These are phyloP conservation scores for Rhizopogon hawkerae DNA, from an alignment of 1,284 basidiomycete genomes.

Conservation along the genomic window DNA sequence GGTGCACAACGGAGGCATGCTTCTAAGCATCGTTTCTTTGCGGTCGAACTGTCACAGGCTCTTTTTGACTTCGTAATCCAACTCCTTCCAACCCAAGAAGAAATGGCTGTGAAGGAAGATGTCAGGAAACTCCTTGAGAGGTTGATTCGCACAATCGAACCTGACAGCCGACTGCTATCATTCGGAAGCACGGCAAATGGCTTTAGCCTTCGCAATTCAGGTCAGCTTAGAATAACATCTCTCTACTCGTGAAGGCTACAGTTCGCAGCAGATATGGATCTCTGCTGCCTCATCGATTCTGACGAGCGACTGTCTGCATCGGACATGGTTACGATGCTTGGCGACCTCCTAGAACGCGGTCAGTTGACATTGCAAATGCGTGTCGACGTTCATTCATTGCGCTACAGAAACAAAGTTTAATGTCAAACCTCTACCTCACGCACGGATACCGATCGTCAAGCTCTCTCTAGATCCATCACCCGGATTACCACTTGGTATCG, in stretches of 20 bases:
- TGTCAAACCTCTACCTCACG: constrained; percentile 94
- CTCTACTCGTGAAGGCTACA: constrained; percentile 7
- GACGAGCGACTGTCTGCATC: constrained; percentile 68
- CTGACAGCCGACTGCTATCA: constrained; percentile 81
- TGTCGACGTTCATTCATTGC: constrained; percentile 7
- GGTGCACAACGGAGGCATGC: constrained; percentile 29
- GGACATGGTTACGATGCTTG: constrained; percentile 91
- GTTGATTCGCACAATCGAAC: constrained; percentile 90
- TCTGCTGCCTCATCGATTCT: constrained; percentile 92
- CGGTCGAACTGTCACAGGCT: constrained; percentile 57
- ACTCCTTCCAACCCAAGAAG: constrained; percentile 80
- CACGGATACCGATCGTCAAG: constrained; percentile 98
- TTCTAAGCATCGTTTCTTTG: constrained; percentile 52
- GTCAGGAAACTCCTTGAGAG: constrained; percentile 91
- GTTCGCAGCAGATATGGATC: constrained; percentile 79
- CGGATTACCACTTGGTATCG: constrained; percentile 83
- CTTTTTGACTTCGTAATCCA: constrained; percentile 85
- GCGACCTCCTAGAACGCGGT: constrained; percentile 90
- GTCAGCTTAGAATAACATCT: constrained; percentile 37
- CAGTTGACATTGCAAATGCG: constrained; percentile 17
- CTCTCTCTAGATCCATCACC: constrained; percentile 86
- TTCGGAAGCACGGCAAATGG: constrained; percentile 95
- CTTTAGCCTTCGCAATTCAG: constrained; percentile 91
- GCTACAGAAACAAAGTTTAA: constrained; percentile 87
- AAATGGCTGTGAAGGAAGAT: constrained; percentile 91